Percentiles rank a stretch among this genome's conserved stretches.
Conservation (phyloP, 805 yeast species). For the Lipomyces sp. region DNA sequence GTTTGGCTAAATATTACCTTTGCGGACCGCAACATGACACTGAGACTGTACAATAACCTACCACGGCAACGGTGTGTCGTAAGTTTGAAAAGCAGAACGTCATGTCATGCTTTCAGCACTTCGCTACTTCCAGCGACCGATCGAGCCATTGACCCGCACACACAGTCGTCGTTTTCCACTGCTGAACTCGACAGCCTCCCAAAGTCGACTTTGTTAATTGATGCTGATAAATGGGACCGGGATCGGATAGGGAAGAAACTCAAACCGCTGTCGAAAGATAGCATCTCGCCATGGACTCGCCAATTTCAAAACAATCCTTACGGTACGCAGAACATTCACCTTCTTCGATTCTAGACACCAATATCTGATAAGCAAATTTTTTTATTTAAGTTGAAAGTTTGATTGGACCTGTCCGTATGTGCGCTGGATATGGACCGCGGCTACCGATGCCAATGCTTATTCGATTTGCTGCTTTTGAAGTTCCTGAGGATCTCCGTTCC, state of each 20-base stretch:
- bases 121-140: too few species aligned
- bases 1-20: too few species aligned
- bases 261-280: background rate
- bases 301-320: conserved; percentile 8
- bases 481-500: conserved; percentile 2
- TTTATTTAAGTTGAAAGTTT: background rate
- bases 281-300: conserved; percentile 2
- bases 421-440: conserved; percentile 1
- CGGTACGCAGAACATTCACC: background rate
- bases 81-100: too few species aligned
- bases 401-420: conserved; percentile 1
- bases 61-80: too few species aligned
- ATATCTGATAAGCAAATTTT: too few species aligned
- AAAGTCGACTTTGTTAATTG: background rate
- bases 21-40: too few species aligned
- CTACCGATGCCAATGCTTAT: conserved; percentile 5
- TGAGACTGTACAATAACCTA: background rate
- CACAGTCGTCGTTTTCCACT: too few species aligned
- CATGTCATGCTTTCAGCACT: too few species aligned
- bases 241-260: background rate
- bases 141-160: too few species aligned
- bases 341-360: background rate
- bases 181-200: background rate
- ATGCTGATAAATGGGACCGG: background rate
- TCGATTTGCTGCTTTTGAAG: conserved; percentile 8